Evolutionary conservation across 257 asterid species (phyloP), one percentile per base, ranked within the genome.

Genomic region (Perilla frutescens): DNA sequence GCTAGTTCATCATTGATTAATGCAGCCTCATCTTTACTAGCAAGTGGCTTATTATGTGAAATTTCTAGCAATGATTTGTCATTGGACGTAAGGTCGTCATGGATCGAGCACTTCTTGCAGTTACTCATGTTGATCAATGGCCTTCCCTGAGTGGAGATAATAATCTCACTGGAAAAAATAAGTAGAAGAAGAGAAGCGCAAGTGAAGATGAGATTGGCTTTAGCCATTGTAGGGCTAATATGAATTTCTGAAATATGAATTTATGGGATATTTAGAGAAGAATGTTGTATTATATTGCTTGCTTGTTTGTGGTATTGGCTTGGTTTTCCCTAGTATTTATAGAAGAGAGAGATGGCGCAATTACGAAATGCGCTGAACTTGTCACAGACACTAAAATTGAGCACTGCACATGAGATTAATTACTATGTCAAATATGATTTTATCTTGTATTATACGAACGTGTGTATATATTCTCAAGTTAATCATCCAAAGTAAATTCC

Each of bases 251-350:
- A 10, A 47, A 47, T 47, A 13, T 10, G n/a, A 10, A 10, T 40
- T 47, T 47, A 6, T 47, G n/a, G n/a, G 7, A 47, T 47, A 3
- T 3, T 47, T 47, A 0, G 51, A 9, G 51, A 47, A 29, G 11
- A 20, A 2, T 14, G 37, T 20, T 20, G 26, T 20, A 20, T 20
- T 20, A 20, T 20, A 20, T 20, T 20, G 26, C 49, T 50, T 66
- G 48, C 43, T 8, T 47, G 10, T 53, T 57, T 39, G 66, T 55
- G 53, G 29, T 69, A 12, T 37, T 53, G 40, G 31, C 26, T 36
- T 54, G 62, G 54, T 36, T 55, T 62, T 14, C 10, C 13, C 45
- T 32, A 6, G 80, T 81, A 81, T 81, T 77, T 81, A 81, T 77
- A 81, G 80, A 62, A 8, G 10, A 2, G 51, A 31, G 34, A 65